Conservation (phyloP, 2,329 filamentous ascomycete species). For the Cytospora leucostoma region DNA sequence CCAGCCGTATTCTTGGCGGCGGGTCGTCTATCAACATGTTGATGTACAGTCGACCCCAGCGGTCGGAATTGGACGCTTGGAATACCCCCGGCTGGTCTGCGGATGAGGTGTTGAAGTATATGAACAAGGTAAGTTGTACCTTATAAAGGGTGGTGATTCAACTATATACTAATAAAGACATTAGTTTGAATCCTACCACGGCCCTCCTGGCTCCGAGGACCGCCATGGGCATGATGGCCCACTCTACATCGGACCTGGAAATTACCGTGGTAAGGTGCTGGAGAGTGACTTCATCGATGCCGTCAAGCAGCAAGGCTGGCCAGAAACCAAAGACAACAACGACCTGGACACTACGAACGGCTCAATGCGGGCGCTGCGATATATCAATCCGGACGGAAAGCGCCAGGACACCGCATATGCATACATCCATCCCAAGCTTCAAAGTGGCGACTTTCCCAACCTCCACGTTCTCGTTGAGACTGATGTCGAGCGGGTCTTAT, state of each 20-base stretch:
- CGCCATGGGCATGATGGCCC: conserved; percentile 52
- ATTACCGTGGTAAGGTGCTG: conserved; percentile 41
- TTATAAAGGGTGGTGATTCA: not conserved
- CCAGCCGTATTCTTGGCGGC: conserved; percentile 53
- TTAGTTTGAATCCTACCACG: conserved; percentile 52
- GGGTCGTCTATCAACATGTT: conserved; percentile 52
- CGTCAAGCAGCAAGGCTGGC: conserved; percentile 46
- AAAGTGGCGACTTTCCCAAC: conserved; percentile 49
- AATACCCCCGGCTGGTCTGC: conserved; percentile 34
- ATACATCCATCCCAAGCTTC: conserved; percentile 55
- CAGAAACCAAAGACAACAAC: conserved; percentile 50
- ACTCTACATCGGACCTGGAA: conserved; percentile 50
- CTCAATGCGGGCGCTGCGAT: conserved; percentile 30
- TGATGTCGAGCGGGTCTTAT: conserved; percentile 51
- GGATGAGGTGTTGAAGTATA: conserved; percentile 46
- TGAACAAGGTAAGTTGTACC: conserved; percentile 46
- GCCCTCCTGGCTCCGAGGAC: conserved; percentile 40
- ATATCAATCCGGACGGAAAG: conserved; percentile 43
- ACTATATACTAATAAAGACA: no score
- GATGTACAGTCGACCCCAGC: conserved; percentile 40
- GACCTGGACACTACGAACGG: conserved; percentile 43
- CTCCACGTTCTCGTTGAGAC: conserved; percentile 56
- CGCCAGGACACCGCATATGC: conserved; percentile 51
- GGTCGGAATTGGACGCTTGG: conserved; percentile 37
- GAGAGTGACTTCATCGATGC: conserved; percentile 50